Evolutionary conservation across 352 stramenopile species (phyloP).

Genomic region (Plasmopara muralis): DNA sequence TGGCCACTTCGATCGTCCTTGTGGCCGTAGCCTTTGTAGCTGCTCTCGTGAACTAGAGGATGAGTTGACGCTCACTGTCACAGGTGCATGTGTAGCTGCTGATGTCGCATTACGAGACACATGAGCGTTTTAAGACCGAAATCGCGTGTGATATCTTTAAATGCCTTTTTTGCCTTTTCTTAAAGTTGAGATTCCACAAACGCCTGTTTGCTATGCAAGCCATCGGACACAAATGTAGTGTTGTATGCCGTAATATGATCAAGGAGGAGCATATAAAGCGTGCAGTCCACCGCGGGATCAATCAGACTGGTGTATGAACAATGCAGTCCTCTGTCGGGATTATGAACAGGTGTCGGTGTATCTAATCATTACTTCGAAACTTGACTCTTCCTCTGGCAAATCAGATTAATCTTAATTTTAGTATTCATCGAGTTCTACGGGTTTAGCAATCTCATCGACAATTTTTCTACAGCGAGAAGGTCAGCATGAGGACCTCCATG

Average conservation of each 20-base stretch:
- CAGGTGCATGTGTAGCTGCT: too few species aligned
- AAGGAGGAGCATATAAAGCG: too few species aligned
- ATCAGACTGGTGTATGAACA: too few species aligned
- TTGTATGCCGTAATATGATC: too few species aligned
- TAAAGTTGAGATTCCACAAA: slow-evolving; percentile 9
- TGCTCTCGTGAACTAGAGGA: slow-evolving; percentile 37
- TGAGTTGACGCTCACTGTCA: slow-evolving; percentile 2
- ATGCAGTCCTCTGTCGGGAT: too few species aligned
- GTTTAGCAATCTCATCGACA: background rate
- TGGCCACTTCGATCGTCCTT: slow-evolving; percentile 25
- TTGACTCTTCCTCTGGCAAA: slow-evolving; percentile 2
- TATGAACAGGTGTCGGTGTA: too few species aligned
- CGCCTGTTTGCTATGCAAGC: too few species aligned
- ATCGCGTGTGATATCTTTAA: slow-evolving; percentile 15
- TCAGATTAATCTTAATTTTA: background rate
- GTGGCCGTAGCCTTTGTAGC: slow-evolving; percentile 26
- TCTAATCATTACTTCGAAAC: background rate
- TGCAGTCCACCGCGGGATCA: too few species aligned
- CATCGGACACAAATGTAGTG: too few species aligned
- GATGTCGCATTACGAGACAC: background rate
- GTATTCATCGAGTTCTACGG: too few species aligned
- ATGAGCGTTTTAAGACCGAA: too few species aligned
- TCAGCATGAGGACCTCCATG: slow-evolving; percentile 24
- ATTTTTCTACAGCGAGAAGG: background rate
- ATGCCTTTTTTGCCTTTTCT: slow-evolving; percentile 31